Conservation (phyloP, 768 basidiomycete genomes). For the Asterophora parasitica region DNA sequence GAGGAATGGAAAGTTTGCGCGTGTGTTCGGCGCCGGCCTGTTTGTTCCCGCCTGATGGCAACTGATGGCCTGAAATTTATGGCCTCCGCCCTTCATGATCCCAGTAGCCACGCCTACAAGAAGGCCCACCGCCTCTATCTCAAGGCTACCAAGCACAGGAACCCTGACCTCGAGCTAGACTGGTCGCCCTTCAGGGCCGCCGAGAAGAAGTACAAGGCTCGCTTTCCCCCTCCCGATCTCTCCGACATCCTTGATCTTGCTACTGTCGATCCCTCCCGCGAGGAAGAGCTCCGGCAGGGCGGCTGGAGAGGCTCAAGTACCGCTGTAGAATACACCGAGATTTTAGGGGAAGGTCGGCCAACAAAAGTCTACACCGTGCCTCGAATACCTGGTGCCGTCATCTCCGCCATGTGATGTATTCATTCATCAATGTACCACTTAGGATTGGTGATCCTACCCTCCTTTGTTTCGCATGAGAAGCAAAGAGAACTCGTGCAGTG, state of each 20-base stretch:
- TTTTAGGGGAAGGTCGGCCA: conserved; percentile 22
- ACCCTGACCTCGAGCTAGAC: conserved; percentile 35
- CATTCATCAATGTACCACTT: conserved; percentile 15
- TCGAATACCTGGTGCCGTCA: conserved; percentile 49
- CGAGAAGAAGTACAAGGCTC: conserved; percentile 78
- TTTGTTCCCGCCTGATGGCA: conserved; percentile 28
- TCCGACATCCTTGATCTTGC: conserved; percentile 65
- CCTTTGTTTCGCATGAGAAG: conserved; percentile 53
- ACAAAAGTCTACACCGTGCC: conserved; percentile 44
- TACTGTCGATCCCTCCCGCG: conserved; percentile 33
- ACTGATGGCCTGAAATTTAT: conserved; percentile 28
- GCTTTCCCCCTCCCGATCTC: conserved; percentile 75
- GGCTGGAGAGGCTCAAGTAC: conserved; percentile 45
- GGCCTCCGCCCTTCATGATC: conserved; percentile 34
- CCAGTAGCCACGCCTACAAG: conserved; percentile 50
- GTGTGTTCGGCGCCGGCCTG: conserved; percentile 15
- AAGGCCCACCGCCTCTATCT: conserved; percentile 51
- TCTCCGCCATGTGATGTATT: conserved; percentile 5
- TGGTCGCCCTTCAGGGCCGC: conserved; percentile 76
- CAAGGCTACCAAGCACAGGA: conserved; percentile 57
- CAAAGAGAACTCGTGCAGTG: conserved; percentile 70
- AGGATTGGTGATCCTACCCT: conserved; percentile 86
- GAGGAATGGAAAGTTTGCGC: background rate
- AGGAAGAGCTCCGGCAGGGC: conserved; percentile 38
- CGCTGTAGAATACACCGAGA: conserved; percentile 27